phyloP scores from a whole-genome alignment of 495 filamentous ascomycete genomes.

The Haplographium delicatum region DNA sequence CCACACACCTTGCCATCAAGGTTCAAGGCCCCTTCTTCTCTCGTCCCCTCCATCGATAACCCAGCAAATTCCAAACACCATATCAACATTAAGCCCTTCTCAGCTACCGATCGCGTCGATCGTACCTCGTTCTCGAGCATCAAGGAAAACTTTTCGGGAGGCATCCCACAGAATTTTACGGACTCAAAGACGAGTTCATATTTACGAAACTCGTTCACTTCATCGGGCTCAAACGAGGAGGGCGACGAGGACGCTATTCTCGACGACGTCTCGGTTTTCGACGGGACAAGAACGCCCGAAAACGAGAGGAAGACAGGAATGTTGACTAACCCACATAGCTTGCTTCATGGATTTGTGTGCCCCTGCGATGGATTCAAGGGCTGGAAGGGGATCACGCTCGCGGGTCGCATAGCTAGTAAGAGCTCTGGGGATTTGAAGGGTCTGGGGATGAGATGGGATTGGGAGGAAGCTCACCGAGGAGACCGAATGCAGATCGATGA shows the following conservation, averaged over 20 bases:
- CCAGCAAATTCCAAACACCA: background rate
- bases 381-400: slow-evolving; percentile 66
- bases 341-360: slow-evolving; percentile 57
- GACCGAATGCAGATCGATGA: slow-evolving; percentile 17
- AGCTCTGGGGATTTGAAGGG: slow-evolving; percentile 65
- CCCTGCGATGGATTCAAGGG: slow-evolving; percentile 66
- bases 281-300: slow-evolving; percentile 19
- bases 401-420: slow-evolving; percentile 61
- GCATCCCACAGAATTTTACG: slow-evolving; percentile 67
- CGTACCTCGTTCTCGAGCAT: slow-evolving; percentile 54
- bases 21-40: background rate
- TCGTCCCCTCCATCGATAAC: background rate
- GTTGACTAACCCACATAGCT: slow-evolving; percentile 10
- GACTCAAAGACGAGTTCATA: slow-evolving; percentile 59
- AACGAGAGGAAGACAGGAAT: slow-evolving; percentile 8
- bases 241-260: slow-evolving; percentile 36
- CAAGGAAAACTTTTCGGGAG: slow-evolving; percentile 41
- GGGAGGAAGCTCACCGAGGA: slow-evolving; percentile 35
- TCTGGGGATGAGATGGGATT: slow-evolving; percentile 51
- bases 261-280: slow-evolving; percentile 27
- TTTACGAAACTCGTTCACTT: slow-evolving; percentile 31
- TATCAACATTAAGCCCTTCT: slow-evolving; percentile 4
- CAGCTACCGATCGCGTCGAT: slow-evolving; percentile 22
- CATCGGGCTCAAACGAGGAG: background rate
- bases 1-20: background rate